A percentile compares a stretch with the other conserved stretches of the same genome.
These are phyloP conservation scores for Aspergillus taichungensis DNA, from an alignment of 495 filamentous ascomycete genomes.

Conservation along the genomic window DNA sequence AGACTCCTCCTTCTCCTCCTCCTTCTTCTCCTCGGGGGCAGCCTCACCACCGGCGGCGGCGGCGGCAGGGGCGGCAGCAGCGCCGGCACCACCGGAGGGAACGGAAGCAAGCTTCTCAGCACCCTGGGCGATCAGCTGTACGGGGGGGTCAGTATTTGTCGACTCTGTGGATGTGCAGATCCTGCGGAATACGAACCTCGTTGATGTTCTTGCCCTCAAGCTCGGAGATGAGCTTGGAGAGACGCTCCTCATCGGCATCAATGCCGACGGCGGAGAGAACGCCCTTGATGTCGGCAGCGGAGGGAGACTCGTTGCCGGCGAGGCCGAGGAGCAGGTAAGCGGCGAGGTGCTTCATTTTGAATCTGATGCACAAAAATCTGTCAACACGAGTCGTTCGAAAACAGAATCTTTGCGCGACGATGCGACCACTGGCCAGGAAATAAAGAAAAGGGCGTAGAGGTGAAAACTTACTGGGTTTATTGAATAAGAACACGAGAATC, in stretches of 20 bases:
- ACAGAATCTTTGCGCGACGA: slow-evolving; percentile 8
- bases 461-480: slow-evolving; percentile 14
- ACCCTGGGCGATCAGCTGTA: slow-evolving; percentile 85
- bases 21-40: slow-evolving; percentile 60
- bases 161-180: not conserved
- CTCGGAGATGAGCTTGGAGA: slow-evolving; percentile 77
- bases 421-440: not conserved
- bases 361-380: slow-evolving; percentile 20
- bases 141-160: slow-evolving; percentile 13
- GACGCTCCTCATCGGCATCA: slow-evolving; percentile 83
- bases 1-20: slow-evolving; percentile 82
- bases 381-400: slow-evolving; percentile 3
- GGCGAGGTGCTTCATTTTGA: slow-evolving; percentile 99
- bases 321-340: slow-evolving; percentile 96
- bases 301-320: slow-evolving; percentile 85
- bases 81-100: slow-evolving; percentile 77
- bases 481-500: slow-evolving; percentile 67
- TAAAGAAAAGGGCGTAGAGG: not conserved
- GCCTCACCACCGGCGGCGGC: slow-evolving; percentile 60
- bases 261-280: slow-evolving; percentile 94
- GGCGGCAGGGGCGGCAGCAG: slow-evolving; percentile 51
- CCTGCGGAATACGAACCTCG: slow-evolving; percentile 51
- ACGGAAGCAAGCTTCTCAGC: slow-evolving; percentile 94
- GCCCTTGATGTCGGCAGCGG: slow-evolving; percentile 75
- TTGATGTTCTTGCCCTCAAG: slow-evolving; percentile 97